Evolutionary conservation across 441 rosid species (phyloP).

Genomic region (Populus hybrid): DNA sequence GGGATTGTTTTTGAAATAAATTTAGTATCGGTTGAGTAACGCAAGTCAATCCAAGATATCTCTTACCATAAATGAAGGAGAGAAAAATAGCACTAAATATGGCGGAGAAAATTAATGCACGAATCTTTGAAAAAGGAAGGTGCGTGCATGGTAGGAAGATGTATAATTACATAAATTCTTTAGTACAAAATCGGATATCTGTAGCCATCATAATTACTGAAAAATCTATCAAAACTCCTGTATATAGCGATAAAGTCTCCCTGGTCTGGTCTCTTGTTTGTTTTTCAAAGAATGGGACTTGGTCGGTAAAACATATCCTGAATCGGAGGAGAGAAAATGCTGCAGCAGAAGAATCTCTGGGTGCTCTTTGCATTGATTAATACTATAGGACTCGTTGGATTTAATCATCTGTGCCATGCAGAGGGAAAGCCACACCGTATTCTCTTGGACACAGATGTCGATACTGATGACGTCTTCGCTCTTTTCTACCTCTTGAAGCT

Average conservation of each 20-base stretch:
- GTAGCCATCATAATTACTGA: not conserved
- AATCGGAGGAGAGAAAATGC: slow-evolving; percentile 17
- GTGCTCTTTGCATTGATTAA: slow-evolving; percentile 17
- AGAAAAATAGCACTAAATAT: too few species aligned
- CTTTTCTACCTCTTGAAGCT: slow-evolving; percentile 81
- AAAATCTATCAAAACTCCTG: not conserved
- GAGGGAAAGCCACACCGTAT: slow-evolving; percentile 48
- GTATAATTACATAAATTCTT: not conserved
- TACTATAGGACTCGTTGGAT: slow-evolving; percentile 30
- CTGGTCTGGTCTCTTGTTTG: not conserved
- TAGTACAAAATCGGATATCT: not conserved
- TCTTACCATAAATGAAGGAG: not conserved
- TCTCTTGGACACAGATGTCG: slow-evolving; percentile 78
- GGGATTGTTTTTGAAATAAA: not conserved
- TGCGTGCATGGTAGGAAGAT: not conserved
- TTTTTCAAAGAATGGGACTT: not conserved
- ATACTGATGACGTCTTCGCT: slow-evolving; percentile 84
- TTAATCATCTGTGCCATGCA: slow-evolving; percentile 22
- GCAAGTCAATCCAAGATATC: not conserved
- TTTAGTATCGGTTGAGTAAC: not conserved
- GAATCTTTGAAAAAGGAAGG: not conserved
- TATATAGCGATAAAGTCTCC: not conserved
- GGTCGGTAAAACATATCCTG: not conserved
- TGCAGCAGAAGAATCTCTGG: slow-evolving; percentile 19
- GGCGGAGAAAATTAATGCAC: not conserved